These are phyloP conservation scores for Coprinopsis cinerea DNA, from an alignment of 768 basidiomycete genomes.

Conservation along the genomic window DNA sequence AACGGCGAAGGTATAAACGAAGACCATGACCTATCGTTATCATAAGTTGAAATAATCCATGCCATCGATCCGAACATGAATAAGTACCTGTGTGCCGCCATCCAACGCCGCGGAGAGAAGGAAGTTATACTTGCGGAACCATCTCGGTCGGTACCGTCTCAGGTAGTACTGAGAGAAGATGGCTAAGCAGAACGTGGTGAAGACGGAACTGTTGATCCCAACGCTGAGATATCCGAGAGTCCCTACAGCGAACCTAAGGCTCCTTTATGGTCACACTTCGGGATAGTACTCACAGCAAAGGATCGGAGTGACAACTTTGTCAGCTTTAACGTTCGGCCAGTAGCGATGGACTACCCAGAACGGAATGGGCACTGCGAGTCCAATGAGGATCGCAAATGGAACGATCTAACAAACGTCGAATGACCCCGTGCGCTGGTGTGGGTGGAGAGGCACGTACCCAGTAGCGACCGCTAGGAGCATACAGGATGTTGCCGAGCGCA, in stretches of 20 bases:
- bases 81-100: slow-evolving; percentile 33
- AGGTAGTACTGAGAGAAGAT: slow-evolving; percentile 59
- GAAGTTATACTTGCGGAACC: slow-evolving; percentile 68
- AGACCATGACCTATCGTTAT: slow-evolving; percentile 33
- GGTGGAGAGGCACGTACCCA: slow-evolving; percentile 23
- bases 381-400: slow-evolving; percentile 42
- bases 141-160: slow-evolving; percentile 52
- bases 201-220: slow-evolving; percentile 52
- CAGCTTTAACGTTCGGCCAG: slow-evolving; percentile 41
- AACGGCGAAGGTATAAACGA: slow-evolving; percentile 39
- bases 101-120: slow-evolving; percentile 70
- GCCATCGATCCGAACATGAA: not conserved
- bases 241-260: too few species aligned
- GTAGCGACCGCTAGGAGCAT: slow-evolving; percentile 41
- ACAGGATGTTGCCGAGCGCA: slow-evolving; percentile 44
- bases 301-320: slow-evolving; percentile 46
- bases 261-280: too few species aligned
- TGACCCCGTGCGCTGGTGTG: not conserved
- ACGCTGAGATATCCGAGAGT: slow-evolving; percentile 44
- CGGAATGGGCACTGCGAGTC: slow-evolving; percentile 47
- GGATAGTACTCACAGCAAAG: slow-evolving; percentile 28
- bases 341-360: slow-evolving; percentile 46
- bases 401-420: slow-evolving; percentile 25
- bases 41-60: slow-evolving; percentile 18
- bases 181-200: slow-evolving; percentile 38